Conservation (phyloP, 2,329 filamentous ascomycete genomes). For the Verruconis gallopava region DNA sequence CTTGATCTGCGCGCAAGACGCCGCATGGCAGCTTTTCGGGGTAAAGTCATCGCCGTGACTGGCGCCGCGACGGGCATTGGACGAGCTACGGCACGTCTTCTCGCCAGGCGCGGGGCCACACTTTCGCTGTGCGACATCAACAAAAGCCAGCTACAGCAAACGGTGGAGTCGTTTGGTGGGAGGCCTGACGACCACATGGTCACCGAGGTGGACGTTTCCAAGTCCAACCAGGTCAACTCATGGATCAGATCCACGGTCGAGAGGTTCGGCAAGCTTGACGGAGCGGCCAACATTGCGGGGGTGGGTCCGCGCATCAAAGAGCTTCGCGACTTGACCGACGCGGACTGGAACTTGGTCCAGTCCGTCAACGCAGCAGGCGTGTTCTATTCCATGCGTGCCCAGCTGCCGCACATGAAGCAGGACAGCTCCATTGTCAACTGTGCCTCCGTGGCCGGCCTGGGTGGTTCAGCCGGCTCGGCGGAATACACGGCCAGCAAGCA, state of each 20-base stretch:
- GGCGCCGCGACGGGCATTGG: background rate
- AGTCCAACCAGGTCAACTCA: conserved; percentile 15
- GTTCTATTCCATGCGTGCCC: conserved; percentile 15
- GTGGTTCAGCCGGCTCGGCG: conserved; percentile 11
- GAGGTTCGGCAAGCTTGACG: conserved; percentile 24
- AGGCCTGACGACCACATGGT: conserved; percentile 12
- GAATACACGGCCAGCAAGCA: conserved; percentile 13
- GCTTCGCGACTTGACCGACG: conserved; percentile 14
- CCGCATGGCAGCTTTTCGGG: background rate
- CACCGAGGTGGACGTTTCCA: conserved; percentile 21
- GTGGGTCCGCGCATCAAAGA: conserved; percentile 21
- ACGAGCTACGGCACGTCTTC: background rate
- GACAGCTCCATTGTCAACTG: conserved; percentile 16
- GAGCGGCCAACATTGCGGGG: conserved; percentile 30
- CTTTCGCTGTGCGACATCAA: background rate
- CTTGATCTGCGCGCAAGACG: too few relatives aligned
- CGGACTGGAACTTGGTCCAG: conserved; percentile 24
- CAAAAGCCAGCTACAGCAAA: background rate
- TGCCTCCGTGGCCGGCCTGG: conserved; percentile 19
- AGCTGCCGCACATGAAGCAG: conserved; percentile 13
- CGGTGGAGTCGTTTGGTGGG: background rate
- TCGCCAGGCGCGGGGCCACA: background rate
- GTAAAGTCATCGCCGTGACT: background rate
- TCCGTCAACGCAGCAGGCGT: conserved; percentile 20
- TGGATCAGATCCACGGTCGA: conserved; percentile 24